Conservation (phyloP, 805 yeast genomes). For the Wickerhamiella cacticola region DNA sequence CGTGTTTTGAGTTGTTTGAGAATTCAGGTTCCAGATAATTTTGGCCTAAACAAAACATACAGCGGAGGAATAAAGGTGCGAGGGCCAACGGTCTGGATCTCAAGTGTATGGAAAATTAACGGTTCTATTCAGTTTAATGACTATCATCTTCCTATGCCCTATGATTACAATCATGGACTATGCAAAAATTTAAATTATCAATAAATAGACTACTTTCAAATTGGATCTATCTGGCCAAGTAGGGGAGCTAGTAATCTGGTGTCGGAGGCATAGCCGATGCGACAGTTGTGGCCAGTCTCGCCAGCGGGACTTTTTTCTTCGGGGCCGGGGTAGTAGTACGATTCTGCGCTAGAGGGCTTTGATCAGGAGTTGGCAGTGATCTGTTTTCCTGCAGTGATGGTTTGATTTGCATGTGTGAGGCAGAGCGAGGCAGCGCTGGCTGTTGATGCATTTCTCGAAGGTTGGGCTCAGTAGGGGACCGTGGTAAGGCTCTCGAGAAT, state of each 20-base stretch:
- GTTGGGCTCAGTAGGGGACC: conserved; percentile 10
- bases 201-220: background rate
- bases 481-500: background rate
- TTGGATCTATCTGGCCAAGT: background rate
- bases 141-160: too few relatives aligned
- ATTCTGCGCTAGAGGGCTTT: conserved; percentile 2
- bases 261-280: conserved; percentile 1
- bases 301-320: conserved; percentile 3
- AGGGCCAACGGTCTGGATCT: background rate
- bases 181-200: background rate
- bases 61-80: background rate
- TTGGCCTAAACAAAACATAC: background rate
- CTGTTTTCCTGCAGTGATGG: background rate
- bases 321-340: background rate
- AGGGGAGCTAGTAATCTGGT: background rate
- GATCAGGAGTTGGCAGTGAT: conserved; percentile 6
- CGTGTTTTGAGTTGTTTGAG: background rate
- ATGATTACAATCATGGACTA: background rate
- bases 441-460: background rate
- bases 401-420: background rate
- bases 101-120: too few relatives aligned
- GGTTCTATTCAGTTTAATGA: too few relatives aligned
- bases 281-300: conserved; percentile 1
- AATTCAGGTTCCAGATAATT: background rate
- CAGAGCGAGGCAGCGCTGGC: background rate